Conservation (phyloP, 208 protist genomes). For the Angomonas deanei region DNA sequence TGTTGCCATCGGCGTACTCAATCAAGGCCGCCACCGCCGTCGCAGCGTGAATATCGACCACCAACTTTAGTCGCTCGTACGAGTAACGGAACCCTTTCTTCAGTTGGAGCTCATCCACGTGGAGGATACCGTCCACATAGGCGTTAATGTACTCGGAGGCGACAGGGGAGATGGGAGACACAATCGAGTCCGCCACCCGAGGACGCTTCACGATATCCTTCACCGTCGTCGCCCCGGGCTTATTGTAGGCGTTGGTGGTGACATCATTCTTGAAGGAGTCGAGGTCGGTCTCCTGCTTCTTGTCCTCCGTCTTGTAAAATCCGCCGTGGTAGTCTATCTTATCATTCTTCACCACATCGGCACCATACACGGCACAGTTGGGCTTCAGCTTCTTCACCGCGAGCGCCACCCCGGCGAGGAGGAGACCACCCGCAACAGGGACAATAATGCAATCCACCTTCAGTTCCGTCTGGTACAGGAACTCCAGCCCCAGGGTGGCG, state of each 20-base stretch:
- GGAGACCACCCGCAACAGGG: slow-evolving; percentile 84
- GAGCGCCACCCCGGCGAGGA: slow-evolving; percentile 83
- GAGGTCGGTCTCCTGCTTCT: not conserved
- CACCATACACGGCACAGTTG: slow-evolving; percentile 80
- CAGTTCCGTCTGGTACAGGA: slow-evolving; percentile 82
- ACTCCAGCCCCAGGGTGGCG: slow-evolving; percentile 83
- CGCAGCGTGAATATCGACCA: slow-evolving; percentile 65
- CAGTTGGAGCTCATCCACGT: slow-evolving; percentile 43
- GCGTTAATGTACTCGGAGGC: slow-evolving; percentile 30
- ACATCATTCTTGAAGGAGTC: not conserved
- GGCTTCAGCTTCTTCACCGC: slow-evolving; percentile 89
- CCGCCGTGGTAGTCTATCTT: slow-evolving; percentile 33
- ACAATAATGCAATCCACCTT: slow-evolving; percentile 80
- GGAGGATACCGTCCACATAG: slow-evolving; percentile 59
- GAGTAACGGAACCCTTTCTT: slow-evolving; percentile 66
- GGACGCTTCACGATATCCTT: not conserved
- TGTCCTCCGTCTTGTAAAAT: not conserved
- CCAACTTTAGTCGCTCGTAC: slow-evolving; percentile 76
- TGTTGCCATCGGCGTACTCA: slow-evolving; percentile 30
- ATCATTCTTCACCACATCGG: slow-evolving; percentile 47
- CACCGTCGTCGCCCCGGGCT: not conserved
- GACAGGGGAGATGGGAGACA: slow-evolving; percentile 12
- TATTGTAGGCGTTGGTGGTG: not conserved
- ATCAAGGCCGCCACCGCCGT: slow-evolving; percentile 70
- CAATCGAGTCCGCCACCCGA: not conserved